phyloP scores from a whole-genome alignment of 2,329 filamentous ascomycete genomes.

The Cercospora sojina region DNA sequence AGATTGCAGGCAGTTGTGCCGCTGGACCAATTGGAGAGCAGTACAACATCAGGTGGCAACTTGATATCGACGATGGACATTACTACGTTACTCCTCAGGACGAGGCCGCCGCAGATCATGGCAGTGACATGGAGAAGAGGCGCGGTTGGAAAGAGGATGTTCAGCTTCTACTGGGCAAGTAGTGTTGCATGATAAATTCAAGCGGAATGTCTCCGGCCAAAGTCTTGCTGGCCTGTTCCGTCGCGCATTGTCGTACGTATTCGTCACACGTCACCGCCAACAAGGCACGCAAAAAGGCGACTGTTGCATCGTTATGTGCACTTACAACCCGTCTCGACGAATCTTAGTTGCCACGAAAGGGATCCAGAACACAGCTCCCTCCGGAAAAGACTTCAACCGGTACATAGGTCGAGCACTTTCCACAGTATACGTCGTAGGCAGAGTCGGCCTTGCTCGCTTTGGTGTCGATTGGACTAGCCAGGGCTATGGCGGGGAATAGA shows the following conservation, averaged over 20 bases:
- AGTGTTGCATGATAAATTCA: neutral
- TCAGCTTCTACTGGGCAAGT: neutral
- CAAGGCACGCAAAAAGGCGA: no score
- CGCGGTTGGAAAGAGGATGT: neutral
- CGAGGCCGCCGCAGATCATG: neutral
- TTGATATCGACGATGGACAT: neutral
- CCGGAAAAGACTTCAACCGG: no score
- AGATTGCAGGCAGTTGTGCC: neutral
- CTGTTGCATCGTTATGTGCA: no score
- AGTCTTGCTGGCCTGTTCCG: neutral
- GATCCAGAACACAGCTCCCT: no score
- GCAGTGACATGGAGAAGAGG: neutral
- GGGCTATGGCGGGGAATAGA: neutral
- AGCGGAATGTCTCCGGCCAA: neutral
- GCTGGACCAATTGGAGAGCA: neutral
- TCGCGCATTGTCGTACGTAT: neutral
- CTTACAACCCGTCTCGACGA: no score
- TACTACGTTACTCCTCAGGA: neutral
- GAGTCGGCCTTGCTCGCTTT: neutral
- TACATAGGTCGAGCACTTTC: no score
- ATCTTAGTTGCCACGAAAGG: no score
- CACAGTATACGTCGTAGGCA: no score
- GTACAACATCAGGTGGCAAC: neutral
- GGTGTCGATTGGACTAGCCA: neutral
- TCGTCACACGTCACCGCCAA: no score